These are phyloP conservation scores for Paratinospora sagittata DNA, from an alignment of 164 flowering plant species.

Conservation along the genomic window DNA sequence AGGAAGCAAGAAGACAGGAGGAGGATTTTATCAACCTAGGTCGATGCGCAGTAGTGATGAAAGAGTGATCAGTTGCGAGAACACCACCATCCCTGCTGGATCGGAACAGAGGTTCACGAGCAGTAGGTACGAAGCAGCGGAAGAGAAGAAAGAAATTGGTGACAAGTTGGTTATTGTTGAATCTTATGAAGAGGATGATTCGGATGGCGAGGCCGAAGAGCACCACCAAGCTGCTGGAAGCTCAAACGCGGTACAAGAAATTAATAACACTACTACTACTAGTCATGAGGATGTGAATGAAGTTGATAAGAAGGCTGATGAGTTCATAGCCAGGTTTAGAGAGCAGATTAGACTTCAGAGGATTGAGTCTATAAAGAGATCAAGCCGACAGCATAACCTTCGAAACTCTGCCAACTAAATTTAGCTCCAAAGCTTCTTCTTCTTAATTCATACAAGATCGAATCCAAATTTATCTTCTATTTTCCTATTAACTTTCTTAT, in stretches of 20 bases:
- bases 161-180: conserved; percentile 28
- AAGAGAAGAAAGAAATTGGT: conserved; percentile 20
- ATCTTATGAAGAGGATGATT: conserved; percentile 38
- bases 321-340: conserved; percentile 90
- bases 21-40: too few relatives aligned
- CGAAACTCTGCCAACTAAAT: conserved; percentile 30
- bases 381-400: conserved; percentile 27
- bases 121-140: conserved; percentile 10
- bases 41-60: conserved; percentile 5
- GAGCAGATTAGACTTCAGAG: conserved; percentile 94
- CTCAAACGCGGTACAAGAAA: conserved; percentile 19
- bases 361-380: conserved; percentile 53
- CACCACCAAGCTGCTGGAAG: not conserved
- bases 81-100: not conserved
- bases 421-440: too few relatives aligned
- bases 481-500: too few relatives aligned
- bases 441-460: too few relatives aligned
- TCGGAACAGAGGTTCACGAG: too few relatives aligned
- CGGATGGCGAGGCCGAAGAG: conserved; percentile 29
- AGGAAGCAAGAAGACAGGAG: too few relatives aligned
- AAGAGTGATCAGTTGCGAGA: conserved; percentile 16
- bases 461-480: too few relatives aligned
- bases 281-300: conserved; percentile 32
- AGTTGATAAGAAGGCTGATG: conserved; percentile 89
- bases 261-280: conserved; percentile 7